Evolutionary conservation across 805 yeast genomes (phyloP).

Genomic region (Sugiyamaella valdiviana): DNA sequence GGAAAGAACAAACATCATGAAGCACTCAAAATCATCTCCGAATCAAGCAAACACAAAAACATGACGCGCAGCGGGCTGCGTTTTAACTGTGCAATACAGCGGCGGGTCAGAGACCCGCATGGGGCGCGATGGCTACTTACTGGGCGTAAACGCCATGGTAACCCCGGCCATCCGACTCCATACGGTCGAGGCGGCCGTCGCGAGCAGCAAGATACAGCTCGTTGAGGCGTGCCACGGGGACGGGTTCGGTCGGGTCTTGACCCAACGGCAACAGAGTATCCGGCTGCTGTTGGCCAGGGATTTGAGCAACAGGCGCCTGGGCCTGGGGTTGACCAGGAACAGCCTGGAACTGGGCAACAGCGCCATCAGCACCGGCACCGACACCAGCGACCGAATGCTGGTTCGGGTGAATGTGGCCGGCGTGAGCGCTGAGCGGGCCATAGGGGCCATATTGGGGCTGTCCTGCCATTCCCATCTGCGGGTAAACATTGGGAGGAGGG

Average conservation of each 20-base stretch:
- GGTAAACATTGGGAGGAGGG: constrained; percentile 32
- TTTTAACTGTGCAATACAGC: background rate
- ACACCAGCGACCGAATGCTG: background rate
- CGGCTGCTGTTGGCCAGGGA: constrained; percentile 2
- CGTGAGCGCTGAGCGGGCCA: constrained; percentile 28
- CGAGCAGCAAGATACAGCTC: constrained; percentile 50
- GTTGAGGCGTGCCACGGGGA: constrained; percentile 41
- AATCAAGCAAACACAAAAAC: background rate
- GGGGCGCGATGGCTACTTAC: constrained; percentile 14
- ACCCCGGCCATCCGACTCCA: constrained; percentile 44
- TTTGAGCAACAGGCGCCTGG: background rate
- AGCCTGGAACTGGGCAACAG: background rate
- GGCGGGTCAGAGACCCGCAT: background rate
- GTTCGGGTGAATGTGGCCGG: constrained; percentile 9
- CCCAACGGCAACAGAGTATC: constrained; percentile 17
- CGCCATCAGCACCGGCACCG: constrained; percentile 4
- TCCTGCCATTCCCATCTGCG: constrained; percentile 30
- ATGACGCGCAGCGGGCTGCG: background rate
- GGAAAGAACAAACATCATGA: background rate
- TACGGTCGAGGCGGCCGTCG: constrained; percentile 48
- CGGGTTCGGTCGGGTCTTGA: constrained; percentile 33
- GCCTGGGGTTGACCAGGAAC: constrained; percentile 1
- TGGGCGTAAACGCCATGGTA: constrained; percentile 39
- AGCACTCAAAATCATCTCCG: constrained; percentile 1
- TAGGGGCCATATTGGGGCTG: constrained; percentile 32